phyloP scores from a whole-genome alignment of 202 grass and related monocot genomes.

The Bolboschoenoplectus hybrid region DNA sequence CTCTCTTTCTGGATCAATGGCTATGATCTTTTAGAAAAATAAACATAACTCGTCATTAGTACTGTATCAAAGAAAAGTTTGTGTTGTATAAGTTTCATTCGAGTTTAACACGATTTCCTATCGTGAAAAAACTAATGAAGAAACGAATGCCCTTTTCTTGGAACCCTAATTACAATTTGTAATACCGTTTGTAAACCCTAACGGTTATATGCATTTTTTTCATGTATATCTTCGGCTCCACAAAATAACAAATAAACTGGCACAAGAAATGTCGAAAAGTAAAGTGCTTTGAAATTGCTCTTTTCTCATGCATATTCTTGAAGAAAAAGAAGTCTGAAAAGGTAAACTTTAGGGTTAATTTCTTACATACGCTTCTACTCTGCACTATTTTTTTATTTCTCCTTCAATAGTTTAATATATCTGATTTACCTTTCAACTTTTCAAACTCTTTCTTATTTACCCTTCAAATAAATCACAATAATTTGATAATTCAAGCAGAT shows the following conservation, averaged over 20 bases:
- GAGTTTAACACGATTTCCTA: too few species aligned
- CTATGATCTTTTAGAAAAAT: constrained; percentile 47
- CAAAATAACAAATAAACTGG: not conserved
- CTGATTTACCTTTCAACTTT: too few species aligned
- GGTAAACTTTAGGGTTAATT: not conserved
- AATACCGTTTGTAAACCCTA: not conserved
- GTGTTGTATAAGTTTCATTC: too few species aligned
- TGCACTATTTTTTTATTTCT: too few species aligned
- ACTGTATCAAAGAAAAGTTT: not conserved
- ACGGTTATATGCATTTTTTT: not conserved
- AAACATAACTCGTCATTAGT: constrained; percentile 5
- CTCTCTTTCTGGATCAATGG: constrained; percentile 54
- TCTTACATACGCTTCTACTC: too few species aligned
- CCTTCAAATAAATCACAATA: too few species aligned
- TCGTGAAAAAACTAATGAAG: too few species aligned
- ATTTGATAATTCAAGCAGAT: too few species aligned
- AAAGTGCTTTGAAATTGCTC: too few species aligned
- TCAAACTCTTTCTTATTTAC: too few species aligned
- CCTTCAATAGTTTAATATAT: too few species aligned
- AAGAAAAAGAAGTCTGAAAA: not conserved
- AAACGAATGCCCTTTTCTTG: not conserved
- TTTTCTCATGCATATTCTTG: not conserved
- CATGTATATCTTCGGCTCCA: not conserved
- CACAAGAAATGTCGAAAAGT: too few species aligned
- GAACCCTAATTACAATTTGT: not conserved